These are phyloP conservation scores for Nitzschia inconspicua DNA, from an alignment of 108 stramenopile species.

Conservation along the genomic window DNA sequence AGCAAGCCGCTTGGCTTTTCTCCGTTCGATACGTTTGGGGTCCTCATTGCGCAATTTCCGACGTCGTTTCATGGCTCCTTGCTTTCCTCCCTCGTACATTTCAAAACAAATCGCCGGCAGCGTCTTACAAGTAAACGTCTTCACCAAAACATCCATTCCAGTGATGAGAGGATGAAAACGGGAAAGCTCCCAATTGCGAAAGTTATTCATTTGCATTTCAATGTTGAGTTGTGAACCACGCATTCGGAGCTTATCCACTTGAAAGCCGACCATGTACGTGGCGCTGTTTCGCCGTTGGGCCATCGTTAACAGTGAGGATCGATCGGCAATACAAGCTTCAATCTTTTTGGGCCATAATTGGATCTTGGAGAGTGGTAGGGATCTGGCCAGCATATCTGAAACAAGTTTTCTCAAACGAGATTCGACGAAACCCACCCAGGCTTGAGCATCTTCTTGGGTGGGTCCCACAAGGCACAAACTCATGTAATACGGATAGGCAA, in stretches of 20 bases:
- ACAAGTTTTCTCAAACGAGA: constrained; percentile 88
- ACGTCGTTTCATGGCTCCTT: constrained; percentile 80
- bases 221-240: constrained; percentile 79
- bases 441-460: constrained; percentile 82
- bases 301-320: constrained; percentile 64
- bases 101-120: constrained; percentile 77
- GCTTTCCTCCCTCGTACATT: constrained; percentile 81
- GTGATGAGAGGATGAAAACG: constrained; percentile 66
- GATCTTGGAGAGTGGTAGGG: constrained; percentile 75
- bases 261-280: constrained; percentile 85
- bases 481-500: constrained; percentile 91
- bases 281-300: constrained; percentile 75
- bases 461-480: constrained; percentile 90
- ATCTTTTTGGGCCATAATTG: constrained; percentile 92
- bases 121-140: constrained; percentile 68
- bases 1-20: constrained; percentile 46
- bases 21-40: constrained; percentile 69
- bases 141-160: constrained; percentile 82
- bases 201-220: constrained; percentile 78
- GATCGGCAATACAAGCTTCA: constrained; percentile 76
- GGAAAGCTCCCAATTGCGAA: constrained; percentile 78
- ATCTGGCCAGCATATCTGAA: constrained; percentile 70
- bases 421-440: constrained; percentile 93
- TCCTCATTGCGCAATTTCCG: constrained; percentile 70
- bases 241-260: constrained; percentile 78